Conservation (phyloP, 2,329 filamentous ascomycete genomes). For the Talaromyces sp. region DNA sequence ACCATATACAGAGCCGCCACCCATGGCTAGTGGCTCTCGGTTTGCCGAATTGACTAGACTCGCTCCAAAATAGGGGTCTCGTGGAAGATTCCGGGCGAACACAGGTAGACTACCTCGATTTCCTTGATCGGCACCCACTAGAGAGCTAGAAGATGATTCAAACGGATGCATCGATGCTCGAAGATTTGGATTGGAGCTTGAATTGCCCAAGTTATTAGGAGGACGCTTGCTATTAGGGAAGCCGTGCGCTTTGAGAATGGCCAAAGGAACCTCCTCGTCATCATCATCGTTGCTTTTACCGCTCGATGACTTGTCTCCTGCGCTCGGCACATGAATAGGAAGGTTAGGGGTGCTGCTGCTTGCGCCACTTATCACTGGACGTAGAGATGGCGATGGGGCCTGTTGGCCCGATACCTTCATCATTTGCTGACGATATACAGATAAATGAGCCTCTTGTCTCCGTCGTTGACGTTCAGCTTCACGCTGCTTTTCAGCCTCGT, state of each 20-base stretch:
- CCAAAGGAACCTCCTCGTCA: slow-evolving; percentile 85
- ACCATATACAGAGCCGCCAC: slow-evolving; percentile 55
- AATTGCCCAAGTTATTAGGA: slow-evolving; percentile 66
- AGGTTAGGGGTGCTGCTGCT: slow-evolving; percentile 66
- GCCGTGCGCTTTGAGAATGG: slow-evolving; percentile 83
- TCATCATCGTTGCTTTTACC: slow-evolving; percentile 60
- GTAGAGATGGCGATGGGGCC: slow-evolving; percentile 51
- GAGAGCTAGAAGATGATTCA: slow-evolving; percentile 59
- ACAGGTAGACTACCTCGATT: slow-evolving; percentile 66
- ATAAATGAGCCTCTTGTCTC: slow-evolving; percentile 88
- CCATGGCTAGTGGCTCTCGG: slow-evolving; percentile 74
- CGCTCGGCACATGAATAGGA: slow-evolving; percentile 41
- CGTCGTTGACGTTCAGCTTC: slow-evolving; percentile 74
- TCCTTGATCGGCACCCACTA: slow-evolving; percentile 54
- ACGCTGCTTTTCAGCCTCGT: slow-evolving; percentile 75
- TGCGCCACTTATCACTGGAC: slow-evolving; percentile 60
- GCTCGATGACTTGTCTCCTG: slow-evolving; percentile 41
- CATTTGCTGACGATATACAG: slow-evolving; percentile 91
- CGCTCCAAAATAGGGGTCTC: slow-evolving; percentile 82
- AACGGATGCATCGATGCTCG: slow-evolving; percentile 57
- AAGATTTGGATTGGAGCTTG: slow-evolving; percentile 73
- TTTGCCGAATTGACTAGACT: slow-evolving; percentile 71
- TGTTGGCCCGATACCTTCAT: slow-evolving; percentile 90
- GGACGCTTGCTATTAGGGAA: slow-evolving; percentile 80
- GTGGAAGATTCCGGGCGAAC: slow-evolving; percentile 79